phyloP scores from a whole-genome alignment of 2,329 filamentous ascomycete species.

The Fusarium musae region DNA sequence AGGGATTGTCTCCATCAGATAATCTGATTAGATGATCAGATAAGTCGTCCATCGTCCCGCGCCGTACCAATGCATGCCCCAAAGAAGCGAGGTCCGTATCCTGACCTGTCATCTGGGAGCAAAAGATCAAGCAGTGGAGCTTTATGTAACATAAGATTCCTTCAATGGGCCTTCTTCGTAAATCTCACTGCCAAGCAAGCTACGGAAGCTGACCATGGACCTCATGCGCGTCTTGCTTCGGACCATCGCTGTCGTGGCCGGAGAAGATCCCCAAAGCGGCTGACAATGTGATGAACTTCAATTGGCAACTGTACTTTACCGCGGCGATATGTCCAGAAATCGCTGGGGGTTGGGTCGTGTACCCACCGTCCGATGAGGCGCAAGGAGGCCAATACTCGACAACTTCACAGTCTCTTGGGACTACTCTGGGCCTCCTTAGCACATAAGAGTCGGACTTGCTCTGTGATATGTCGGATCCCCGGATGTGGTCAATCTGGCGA shows the following conservation, averaged over 20 bases:
- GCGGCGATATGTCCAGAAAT: too few relatives aligned
- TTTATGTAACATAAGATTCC: not conserved
- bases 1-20: not conserved
- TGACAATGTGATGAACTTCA: too few relatives aligned
- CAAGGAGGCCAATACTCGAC: not conserved
- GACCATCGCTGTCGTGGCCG: not conserved
- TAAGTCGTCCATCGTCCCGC: not conserved
- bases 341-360: too few relatives aligned
- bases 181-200: not conserved
- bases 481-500: not conserved
- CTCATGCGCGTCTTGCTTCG: not conserved
- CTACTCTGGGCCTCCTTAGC: fast-evolving
- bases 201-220: not conserved
- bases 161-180: not conserved
- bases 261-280: not conserved
- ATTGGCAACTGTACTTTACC: too few relatives aligned
- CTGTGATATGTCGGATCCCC: fast-evolving
- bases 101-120: fast-evolving
- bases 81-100: fast-evolving
- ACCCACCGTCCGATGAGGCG: too few relatives aligned
- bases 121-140: not conserved
- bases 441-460: not conserved
- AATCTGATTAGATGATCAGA: not conserved
- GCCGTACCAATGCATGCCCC: not conserved
- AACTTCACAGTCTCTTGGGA: fast-evolving